A percentile compares a stretch with the other conserved stretches of the same genome.
Conservation (phyloP, 176 grass and related monocot species). For the Elymus sibiricus region DNA sequence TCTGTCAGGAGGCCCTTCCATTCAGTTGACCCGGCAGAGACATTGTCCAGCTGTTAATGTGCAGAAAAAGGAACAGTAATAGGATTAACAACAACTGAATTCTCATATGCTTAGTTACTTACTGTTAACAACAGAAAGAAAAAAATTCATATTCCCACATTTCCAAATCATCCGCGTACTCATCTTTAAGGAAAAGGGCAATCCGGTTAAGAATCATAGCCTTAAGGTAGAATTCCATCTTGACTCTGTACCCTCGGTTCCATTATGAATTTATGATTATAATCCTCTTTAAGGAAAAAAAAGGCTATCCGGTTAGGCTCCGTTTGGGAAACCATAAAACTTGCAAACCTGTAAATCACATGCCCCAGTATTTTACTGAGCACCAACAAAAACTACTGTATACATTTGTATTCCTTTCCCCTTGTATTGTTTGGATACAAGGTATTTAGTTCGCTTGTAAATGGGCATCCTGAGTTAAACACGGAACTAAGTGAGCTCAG, state of each 20-base stretch:
- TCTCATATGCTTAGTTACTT: background rate
- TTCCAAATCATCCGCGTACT: background rate
- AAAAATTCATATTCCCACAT: background rate
- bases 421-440: background rate
- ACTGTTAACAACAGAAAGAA: background rate
- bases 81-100: conserved; percentile 6
- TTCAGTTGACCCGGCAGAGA: conserved; percentile 85
- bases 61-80: conserved; percentile 24
- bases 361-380: background rate
- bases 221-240: background rate
- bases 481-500: no score
- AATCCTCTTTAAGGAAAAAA: background rate
- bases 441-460: background rate
- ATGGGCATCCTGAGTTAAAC: background rate
- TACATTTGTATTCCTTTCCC: background rate
- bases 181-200: background rate
- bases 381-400: background rate
- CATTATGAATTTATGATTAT: background rate
- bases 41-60: conserved; percentile 83
- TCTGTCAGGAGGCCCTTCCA: conserved; percentile 88
- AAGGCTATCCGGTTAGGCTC: background rate
- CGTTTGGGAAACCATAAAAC: background rate
- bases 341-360: background rate
- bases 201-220: background rate
- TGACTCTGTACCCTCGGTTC: conserved; percentile 1